Evolutionary conservation across 371 early-diverging fungal species (phyloP), one percentile per base, ranked within the genome.

Genomic region (Zancudomyces culisetae): DNA sequence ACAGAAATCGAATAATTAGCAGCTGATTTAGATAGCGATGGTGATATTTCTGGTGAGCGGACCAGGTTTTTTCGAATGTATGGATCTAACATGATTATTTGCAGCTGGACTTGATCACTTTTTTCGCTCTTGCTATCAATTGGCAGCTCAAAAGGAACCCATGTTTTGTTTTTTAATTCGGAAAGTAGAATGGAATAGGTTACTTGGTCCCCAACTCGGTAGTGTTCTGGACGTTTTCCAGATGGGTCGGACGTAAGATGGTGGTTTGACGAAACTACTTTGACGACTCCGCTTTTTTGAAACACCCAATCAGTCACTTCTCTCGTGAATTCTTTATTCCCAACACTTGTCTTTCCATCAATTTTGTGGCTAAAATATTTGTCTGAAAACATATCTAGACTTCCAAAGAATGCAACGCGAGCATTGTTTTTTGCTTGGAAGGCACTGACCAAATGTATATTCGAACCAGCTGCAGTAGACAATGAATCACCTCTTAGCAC

Each of bases 61-160:
- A 75, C 73, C 45, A 96, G 67, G 6, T 81, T 85, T 40, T 71
- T 71, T 58, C 96, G 85, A 52, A 94, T 74, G 64, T 93, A 91
- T 12, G 96, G 95, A 66, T 97, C 96, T 43, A 97, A 70, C 98
- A 97, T 97, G 42, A 80, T 82, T 27, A 88, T 70, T 63, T 92
- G 90, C 49, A 95, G 72, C 61, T 93, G 94, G 40, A 94, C 67
- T 52, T 83, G 79, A 40, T 77, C 59, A 1, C 77, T 80, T 27
- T 66, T 56, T n/a, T 63, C n/a, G 41, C 41, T 41, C 18, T 41
- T n/a, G 18, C n/a, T 41, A 15, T 46, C 19, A 43, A n/a, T n/a
- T 10, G 35, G 35, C 10, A 35, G 24, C 2, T 10, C 10, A 64
- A 75, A 91, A 22, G 92, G 81, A 6, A 71, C 72, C 94, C 95